These are phyloP conservation scores for Panaeolus papilionaceus DNA, from an alignment of 768 basidiomycete genomes.

Conservation along the genomic window DNA sequence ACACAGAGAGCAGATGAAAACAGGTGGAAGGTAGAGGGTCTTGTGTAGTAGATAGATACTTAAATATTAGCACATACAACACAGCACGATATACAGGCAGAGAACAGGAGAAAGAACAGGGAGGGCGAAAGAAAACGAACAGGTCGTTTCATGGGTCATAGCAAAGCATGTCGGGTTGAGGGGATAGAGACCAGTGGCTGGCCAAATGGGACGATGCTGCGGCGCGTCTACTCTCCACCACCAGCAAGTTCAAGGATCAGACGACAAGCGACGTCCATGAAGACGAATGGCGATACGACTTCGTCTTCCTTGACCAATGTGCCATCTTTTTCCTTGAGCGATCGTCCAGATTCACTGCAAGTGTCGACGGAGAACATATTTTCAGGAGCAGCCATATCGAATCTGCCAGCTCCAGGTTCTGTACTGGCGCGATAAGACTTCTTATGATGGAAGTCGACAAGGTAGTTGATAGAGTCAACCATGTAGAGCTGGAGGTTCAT, in stretches of 20 bases:
- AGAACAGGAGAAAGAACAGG: neutral
- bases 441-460: constrained; percentile 98
- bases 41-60: constrained; percentile 9
- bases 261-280: constrained; percentile 94
- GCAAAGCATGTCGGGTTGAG: constrained; percentile 47
- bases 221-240: constrained; percentile 38
- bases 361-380: constrained; percentile 48
- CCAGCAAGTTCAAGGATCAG: constrained; percentile 95
- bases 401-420: constrained; percentile 71
- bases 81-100: neutral
- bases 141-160: neutral
- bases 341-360: constrained; percentile 59
- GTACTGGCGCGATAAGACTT: constrained; percentile 85
- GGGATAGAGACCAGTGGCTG: constrained; percentile 64
- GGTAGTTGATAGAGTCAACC: constrained; percentile 94
- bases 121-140: neutral
- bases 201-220: constrained; percentile 50
- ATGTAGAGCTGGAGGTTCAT: constrained; percentile 99
- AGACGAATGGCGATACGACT: constrained; percentile 87
- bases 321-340: constrained; percentile 59
- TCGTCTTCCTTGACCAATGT: constrained; percentile 56
- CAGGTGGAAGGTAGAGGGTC: neutral
- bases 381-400: constrained; percentile 62
- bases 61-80: constrained; percentile 9
- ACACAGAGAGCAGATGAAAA: neutral